A percentile compares a stretch with the other conserved stretches of the same genome.
These are phyloP conservation scores for Chlamydomonas applanata DNA, from an alignment of 139 green algal species.

Conservation along the genomic window DNA sequence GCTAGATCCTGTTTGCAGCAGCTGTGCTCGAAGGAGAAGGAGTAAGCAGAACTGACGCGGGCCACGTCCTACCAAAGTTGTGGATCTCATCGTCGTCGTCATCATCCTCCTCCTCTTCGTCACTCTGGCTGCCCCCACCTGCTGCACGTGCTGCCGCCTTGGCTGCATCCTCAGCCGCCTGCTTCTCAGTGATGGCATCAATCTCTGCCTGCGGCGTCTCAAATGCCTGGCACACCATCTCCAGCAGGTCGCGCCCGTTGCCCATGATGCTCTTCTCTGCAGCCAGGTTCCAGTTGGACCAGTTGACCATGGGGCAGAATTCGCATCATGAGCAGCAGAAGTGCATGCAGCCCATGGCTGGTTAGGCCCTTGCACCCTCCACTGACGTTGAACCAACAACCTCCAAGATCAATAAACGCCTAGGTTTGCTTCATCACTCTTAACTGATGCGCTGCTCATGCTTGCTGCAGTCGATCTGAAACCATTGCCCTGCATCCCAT, in stretches of 20 bases:
- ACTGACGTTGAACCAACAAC: not conserved
- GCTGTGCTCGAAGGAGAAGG: too few species aligned
- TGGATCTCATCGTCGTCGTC: conserved; percentile 2
- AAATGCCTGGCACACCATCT: conserved; percentile 66
- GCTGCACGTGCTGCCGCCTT: not conserved
- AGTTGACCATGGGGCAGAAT: too few species aligned
- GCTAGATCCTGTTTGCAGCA: too few species aligned
- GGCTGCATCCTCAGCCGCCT: not conserved
- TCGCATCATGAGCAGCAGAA: not conserved
- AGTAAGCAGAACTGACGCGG: too few species aligned
- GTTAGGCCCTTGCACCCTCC: not conserved
- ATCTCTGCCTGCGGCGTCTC: conserved; percentile 19
- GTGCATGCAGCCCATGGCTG: not conserved
- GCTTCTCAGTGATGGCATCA: not conserved
- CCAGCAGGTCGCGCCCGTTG: conserved; percentile 63
- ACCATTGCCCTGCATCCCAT: not conserved
- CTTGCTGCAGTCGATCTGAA: too few species aligned
- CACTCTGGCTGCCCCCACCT: not conserved
- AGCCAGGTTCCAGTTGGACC: not conserved
- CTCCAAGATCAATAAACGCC: not conserved
- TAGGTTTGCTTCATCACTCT: not conserved
- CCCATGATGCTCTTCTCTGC: conserved; percentile 59
- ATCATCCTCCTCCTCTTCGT: not conserved
- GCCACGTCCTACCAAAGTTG: conserved; percentile 16
- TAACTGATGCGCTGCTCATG: too few species aligned